phyloP scores from a whole-genome alignment of 2,329 filamentous ascomycete species.

The Chalaropsis ovoidea region DNA sequence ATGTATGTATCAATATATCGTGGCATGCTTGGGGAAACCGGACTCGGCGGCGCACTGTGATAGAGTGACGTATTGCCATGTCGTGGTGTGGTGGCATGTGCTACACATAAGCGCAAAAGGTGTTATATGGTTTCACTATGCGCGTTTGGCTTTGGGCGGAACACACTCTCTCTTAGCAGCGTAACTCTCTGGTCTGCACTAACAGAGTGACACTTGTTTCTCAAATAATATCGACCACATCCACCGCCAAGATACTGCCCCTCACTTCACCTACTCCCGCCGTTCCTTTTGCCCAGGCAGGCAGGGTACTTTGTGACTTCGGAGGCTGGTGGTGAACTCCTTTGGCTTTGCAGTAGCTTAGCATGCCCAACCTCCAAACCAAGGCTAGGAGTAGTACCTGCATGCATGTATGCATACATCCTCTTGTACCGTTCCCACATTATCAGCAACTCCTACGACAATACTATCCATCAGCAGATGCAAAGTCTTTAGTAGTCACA shows the following conservation, averaged over 20 bases:
- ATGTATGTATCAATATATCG: background rate
- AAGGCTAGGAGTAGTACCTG: constrained; percentile 2
- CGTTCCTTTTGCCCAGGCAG: background rate
- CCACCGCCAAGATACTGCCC: background rate
- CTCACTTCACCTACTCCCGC: background rate
- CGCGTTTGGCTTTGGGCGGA: background rate
- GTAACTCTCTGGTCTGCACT: too few species aligned
- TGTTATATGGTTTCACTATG: background rate
- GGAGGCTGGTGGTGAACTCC: background rate
- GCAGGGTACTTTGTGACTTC: background rate
- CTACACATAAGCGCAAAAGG: background rate
- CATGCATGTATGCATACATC: constrained; percentile 15
- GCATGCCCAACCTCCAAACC: background rate
- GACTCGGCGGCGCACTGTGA: background rate
- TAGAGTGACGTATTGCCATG: background rate
- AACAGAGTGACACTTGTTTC: background rate
- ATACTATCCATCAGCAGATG: background rate
- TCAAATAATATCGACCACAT: background rate
- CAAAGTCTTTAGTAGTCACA: background rate
- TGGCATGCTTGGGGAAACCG: background rate
- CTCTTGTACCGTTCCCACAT: background rate
- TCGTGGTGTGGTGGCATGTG: background rate
- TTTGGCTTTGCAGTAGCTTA: background rate
- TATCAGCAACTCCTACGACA: background rate
- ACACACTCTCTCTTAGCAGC: background rate